Percentiles rank a stretch among this genome's conserved stretches.
These are phyloP conservation scores for Pseudopyricularia cyperi DNA, from an alignment of 2,329 filamentous ascomycete species.

Conservation along the genomic window DNA sequence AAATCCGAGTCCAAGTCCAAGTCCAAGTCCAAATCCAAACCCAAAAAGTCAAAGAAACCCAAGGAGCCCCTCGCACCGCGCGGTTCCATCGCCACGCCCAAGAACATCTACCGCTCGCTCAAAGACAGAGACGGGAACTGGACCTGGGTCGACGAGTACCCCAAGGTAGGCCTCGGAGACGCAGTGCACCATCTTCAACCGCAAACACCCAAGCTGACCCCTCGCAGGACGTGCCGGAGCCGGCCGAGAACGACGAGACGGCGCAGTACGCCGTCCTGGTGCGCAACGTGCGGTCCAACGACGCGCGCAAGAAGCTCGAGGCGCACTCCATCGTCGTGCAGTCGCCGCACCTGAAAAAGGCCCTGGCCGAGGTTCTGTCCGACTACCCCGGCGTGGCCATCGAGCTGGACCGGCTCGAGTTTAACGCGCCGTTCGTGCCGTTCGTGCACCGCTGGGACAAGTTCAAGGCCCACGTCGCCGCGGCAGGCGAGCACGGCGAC, in stretches of 20 bases:
- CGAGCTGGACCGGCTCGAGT: conserved; percentile 45
- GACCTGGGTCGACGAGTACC: conserved; percentile 43
- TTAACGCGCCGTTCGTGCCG: conserved; percentile 45
- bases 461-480: conserved; percentile 26
- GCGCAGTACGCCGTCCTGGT: conserved; percentile 48
- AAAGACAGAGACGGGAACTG: conserved; percentile 34
- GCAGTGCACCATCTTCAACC: neutral
- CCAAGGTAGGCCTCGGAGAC: conserved; percentile 16
- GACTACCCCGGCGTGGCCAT: conserved; percentile 49
- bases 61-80: conserved; percentile 12
- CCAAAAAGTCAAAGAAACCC: conserved; percentile 7
- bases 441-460: conserved; percentile 53
- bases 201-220: neutral
- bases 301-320: conserved; percentile 46
- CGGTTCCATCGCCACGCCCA: conserved; percentile 24
- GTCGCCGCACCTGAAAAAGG: conserved; percentile 44
- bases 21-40: too few species aligned
- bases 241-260: conserved; percentile 48
- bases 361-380: conserved; percentile 39
- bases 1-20: too few species aligned
- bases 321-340: conserved; percentile 53
- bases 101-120: conserved; percentile 26
- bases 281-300: conserved; percentile 41
- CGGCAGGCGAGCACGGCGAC: conserved; percentile 9
- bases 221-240: conserved; percentile 30